A percentile compares a stretch with the other conserved stretches of the same genome.
Conservation (phyloP, 148 eudicot species). For the Agrostemma githago region DNA sequence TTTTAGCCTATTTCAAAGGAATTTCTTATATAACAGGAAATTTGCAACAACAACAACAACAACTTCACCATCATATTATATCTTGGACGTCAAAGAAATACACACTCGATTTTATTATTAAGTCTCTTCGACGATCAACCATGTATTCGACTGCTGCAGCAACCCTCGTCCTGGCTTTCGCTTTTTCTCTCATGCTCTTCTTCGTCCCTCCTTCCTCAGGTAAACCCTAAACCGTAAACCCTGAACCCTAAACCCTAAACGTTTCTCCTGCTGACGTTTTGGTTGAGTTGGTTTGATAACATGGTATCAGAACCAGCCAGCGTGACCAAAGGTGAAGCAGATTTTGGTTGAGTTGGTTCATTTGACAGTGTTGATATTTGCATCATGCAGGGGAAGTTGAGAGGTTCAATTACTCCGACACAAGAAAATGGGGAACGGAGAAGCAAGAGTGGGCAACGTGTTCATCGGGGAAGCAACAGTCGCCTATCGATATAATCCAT, state of each 20-base stretch:
- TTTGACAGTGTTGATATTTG: too few relatives aligned
- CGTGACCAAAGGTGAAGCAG: too few relatives aligned
- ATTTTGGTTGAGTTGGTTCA: too few relatives aligned
- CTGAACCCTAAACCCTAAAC: background rate
- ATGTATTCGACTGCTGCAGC: conserved; percentile 17
- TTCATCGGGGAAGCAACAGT: conserved; percentile 55
- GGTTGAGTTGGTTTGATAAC: too few relatives aligned
- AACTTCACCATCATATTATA: background rate
- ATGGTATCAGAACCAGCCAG: too few relatives aligned
- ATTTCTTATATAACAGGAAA: background rate
- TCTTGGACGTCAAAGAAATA: background rate
- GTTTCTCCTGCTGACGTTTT: too few relatives aligned
- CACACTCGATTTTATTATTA: background rate
- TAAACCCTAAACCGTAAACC: background rate
- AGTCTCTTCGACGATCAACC: background rate
- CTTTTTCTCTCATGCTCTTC: conserved; percentile 17
- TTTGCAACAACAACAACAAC: background rate
- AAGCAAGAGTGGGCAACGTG: conserved; percentile 30
- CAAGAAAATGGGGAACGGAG: conserved; percentile 41
- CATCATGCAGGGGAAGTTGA: background rate
- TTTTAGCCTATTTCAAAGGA: background rate
- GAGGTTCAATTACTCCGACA: conserved; percentile 26
- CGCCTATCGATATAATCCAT: conserved; percentile 55
- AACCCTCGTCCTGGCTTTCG: conserved; percentile 14
- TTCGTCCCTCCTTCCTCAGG: conserved; percentile 15